phyloP scores from a whole-genome alignment of 352 stramenopile species.

The Phytophthora kernoviae region DNA sequence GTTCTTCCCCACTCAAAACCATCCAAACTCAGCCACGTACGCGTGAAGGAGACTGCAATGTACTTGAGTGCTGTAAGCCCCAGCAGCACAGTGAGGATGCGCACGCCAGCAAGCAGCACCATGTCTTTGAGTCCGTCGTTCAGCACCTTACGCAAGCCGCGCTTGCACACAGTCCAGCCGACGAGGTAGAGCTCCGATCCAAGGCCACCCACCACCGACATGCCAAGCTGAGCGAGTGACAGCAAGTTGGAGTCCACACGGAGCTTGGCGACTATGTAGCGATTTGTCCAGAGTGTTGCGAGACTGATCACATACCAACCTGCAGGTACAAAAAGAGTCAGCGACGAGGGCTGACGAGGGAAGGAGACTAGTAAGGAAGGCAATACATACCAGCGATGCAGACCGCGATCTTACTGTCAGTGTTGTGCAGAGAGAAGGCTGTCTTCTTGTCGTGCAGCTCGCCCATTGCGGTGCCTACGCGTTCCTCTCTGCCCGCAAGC shows the following conservation, averaged over 20 bases:
- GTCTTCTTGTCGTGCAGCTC: slow-evolving; percentile 35
- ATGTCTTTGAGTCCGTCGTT: slow-evolving; percentile 82
- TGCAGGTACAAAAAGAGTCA: slow-evolving; percentile 20
- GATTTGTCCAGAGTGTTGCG: slow-evolving; percentile 84
- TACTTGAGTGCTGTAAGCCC: slow-evolving; percentile 92
- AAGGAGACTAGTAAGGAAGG: not conserved
- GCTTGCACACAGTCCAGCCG: slow-evolving; percentile 64
- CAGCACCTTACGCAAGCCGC: slow-evolving; percentile 50
- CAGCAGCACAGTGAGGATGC: slow-evolving; percentile 88
- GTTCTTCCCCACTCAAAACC: slow-evolving; percentile 2
- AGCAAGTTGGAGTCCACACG: slow-evolving; percentile 79
- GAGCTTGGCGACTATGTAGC: slow-evolving; percentile 79
- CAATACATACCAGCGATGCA: slow-evolving; percentile 57
- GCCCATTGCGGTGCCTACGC: slow-evolving; percentile 23
- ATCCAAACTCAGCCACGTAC: slow-evolving; percentile 38
- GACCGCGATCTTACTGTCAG: slow-evolving; percentile 64
- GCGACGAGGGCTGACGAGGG: not conserved
- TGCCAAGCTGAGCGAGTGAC: slow-evolving; percentile 76
- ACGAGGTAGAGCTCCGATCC: slow-evolving; percentile 75
- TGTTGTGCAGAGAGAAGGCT: slow-evolving; percentile 24
- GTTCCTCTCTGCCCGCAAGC: too few species aligned
- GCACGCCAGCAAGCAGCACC: slow-evolving; percentile 77
- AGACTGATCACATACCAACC: slow-evolving; percentile 84
- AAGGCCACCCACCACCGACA: slow-evolving; percentile 78
- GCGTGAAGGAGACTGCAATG: slow-evolving; percentile 91